Evolutionary conservation across 805 yeast genomes (phyloP).

Genomic region (Zygosaccharomyces siamensis): DNA sequence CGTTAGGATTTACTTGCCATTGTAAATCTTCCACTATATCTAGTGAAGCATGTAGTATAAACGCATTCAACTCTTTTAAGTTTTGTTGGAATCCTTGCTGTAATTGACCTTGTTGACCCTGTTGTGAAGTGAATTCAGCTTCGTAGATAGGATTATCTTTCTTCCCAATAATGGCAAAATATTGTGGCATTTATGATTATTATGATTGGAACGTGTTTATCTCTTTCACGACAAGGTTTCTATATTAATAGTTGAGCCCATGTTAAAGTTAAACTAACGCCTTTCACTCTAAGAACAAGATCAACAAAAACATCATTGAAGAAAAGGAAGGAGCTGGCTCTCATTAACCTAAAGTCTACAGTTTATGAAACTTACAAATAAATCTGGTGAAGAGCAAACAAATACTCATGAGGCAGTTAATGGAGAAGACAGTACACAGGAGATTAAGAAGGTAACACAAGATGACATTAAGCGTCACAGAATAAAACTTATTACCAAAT

Average conservation of each 20-base stretch:
- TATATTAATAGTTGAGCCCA: not conserved
- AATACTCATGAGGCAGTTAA: constrained; percentile 1
- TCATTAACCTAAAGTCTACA: not conserved
- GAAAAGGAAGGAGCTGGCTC: not conserved
- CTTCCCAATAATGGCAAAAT: constrained; percentile 83
- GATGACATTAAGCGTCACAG: constrained; percentile 11
- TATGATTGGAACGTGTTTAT: not conserved
- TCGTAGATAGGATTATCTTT: constrained; percentile 84
- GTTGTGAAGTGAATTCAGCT: constrained; percentile 51
- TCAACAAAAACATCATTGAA: not conserved
- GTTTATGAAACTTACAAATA: not conserved
- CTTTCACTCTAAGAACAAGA: not conserved
- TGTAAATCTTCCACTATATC: constrained; percentile 90
- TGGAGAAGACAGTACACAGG: constrained; percentile 1
- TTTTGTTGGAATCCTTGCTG: constrained; percentile 50
- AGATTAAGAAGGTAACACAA: not conserved
- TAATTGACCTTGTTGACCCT: constrained; percentile 69
- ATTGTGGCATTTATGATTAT: constrained; percentile 55
- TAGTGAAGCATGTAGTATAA: constrained; percentile 79
- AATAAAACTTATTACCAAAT: constrained; percentile 24
- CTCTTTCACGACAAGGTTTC: not conserved
- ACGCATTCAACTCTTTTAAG: constrained; percentile 77
- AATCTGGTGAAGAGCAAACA: not conserved
- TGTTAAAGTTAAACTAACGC: not conserved
- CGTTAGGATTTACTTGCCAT: constrained; percentile 57